Percentiles rank a stretch among this genome's conserved stretches.
phyloP scores from a whole-genome alignment of 352 stramenopile genomes.

The Pythium apleroticum region DNA sequence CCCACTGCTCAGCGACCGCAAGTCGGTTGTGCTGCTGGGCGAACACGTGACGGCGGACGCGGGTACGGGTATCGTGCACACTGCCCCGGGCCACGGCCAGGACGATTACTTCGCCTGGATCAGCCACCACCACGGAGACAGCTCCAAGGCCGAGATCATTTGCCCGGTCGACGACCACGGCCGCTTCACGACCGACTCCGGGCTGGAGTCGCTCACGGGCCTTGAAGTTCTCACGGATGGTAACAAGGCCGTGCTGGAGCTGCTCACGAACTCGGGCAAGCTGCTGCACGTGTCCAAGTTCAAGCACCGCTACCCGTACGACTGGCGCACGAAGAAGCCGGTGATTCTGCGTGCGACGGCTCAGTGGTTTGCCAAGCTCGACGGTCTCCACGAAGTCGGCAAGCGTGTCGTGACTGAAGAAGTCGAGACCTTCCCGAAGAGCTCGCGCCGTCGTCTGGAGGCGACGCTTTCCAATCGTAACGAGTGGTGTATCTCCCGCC shows the following conservation, averaged over 20 bases:
- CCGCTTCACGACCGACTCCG: constrained; percentile 90
- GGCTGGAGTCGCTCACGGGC: constrained; percentile 74
- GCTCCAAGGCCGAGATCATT: constrained; percentile 38
- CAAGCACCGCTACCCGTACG: constrained; percentile 97
- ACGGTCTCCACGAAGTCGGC: constrained; percentile 88
- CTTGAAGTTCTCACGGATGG: constrained; percentile 92
- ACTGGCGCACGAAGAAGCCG: constrained; percentile 99
- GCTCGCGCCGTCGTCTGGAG: constrained; percentile 77
- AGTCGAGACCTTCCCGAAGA: constrained; percentile 93
- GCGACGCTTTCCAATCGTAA: constrained; percentile 87
- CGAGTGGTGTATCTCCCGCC: constrained; percentile 99
- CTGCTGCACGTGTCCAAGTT: constrained; percentile 90
- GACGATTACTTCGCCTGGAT: constrained; percentile 93
- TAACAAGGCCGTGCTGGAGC: constrained; percentile 91
- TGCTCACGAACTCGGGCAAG: constrained; percentile 69
- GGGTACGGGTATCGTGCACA: constrained; percentile 99
- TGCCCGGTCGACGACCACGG: constrained; percentile 72
- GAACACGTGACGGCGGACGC: constrained; percentile 98
- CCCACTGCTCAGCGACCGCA: constrained; percentile 82
- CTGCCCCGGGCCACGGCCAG: constrained; percentile 96
- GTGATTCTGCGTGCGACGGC: constrained; percentile 97
- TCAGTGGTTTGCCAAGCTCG: constrained; percentile 98
- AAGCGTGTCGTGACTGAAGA: constrained; percentile 50
- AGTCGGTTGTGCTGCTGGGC: constrained; percentile 88
- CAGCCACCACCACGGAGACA: constrained; percentile 38